These are phyloP conservation scores for Marasmius oreades DNA, from an alignment of 1,284 basidiomycete genomes.

Conservation along the genomic window DNA sequence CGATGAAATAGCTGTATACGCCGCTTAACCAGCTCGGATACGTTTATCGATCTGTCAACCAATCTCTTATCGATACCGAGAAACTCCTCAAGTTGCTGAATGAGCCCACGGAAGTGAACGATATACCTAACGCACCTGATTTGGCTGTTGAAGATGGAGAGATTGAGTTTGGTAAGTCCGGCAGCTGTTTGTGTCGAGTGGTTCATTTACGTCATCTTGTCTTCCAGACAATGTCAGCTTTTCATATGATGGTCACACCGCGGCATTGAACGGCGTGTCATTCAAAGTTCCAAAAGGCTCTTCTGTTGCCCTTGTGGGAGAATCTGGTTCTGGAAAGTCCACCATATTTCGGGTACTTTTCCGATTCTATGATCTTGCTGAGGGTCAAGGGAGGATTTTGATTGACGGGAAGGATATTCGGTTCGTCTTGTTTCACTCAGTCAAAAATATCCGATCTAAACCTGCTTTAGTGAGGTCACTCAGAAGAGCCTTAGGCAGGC, in stretches of 20 bases:
- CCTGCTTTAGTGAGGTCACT: constrained; percentile 60
- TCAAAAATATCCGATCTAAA: not conserved
- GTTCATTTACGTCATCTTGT: not conserved
- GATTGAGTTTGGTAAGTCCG: constrained; percentile 79
- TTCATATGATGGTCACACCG: constrained; percentile 75
- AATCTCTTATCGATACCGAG: constrained; percentile 78
- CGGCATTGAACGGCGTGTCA: constrained; percentile 73
- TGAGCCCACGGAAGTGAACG: constrained; percentile 79
- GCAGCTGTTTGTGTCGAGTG: constrained; percentile 8
- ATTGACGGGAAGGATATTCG: constrained; percentile 85
- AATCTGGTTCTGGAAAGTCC: constrained; percentile 79
- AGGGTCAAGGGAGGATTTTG: constrained; percentile 68
- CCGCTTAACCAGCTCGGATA: constrained; percentile 74
- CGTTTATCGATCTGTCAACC: constrained; percentile 71
- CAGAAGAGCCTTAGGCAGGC: constrained; percentile 75
- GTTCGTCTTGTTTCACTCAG: constrained; percentile 17
- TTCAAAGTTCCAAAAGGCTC: constrained; percentile 82
- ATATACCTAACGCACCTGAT: constrained; percentile 72
- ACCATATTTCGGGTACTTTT: constrained; percentile 83
- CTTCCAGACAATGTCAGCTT: constrained; percentile 71
- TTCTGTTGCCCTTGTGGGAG: constrained; percentile 80
- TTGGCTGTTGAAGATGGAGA: constrained; percentile 72
- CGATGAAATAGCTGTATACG: constrained; percentile 52
- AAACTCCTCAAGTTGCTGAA: constrained; percentile 70
- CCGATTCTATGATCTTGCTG: constrained; percentile 83